A percentile compares a stretch with the other conserved stretches of the same genome.
Evolutionary conservation across 2,329 filamentous ascomycete species (phyloP).

Genomic region (Elsinoe fawcettii): DNA sequence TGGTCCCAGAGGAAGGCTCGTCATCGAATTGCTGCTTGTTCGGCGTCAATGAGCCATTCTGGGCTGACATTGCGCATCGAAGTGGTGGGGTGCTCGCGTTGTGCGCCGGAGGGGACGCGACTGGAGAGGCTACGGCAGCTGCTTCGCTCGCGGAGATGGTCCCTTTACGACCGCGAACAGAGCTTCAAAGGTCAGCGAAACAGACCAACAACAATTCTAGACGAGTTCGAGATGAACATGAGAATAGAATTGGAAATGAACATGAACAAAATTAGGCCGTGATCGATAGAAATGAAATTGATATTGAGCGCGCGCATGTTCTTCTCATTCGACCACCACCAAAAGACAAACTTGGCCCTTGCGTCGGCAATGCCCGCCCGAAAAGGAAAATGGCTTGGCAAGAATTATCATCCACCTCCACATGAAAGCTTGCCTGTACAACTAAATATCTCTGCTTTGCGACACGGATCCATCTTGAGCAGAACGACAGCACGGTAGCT

Average conservation of each 20-base stretch:
- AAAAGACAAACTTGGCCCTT: constrained; percentile 6
- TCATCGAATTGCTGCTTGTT: constrained; percentile 5
- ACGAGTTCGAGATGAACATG: neutral
- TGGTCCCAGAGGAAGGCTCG: constrained; percentile 24
- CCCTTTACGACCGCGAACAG: neutral
- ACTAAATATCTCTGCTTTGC: neutral
- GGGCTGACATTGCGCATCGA: constrained; percentile 16
- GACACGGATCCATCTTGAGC: neutral
- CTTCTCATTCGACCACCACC: neutral
- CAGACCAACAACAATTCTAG: neutral
- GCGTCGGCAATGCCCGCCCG: constrained; percentile 6
- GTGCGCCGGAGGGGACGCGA: neutral
- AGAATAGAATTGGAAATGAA: neutral
- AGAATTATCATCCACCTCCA: neutral
- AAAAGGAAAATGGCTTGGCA: constrained; percentile 7
- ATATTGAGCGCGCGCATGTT: neutral
- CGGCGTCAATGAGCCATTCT: constrained; percentile 21
- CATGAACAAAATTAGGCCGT: neutral
- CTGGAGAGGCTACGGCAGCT: constrained; percentile 15
- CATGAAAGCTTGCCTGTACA: neutral
- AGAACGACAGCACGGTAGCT: too few relatives aligned
- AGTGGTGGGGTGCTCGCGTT: constrained; percentile 4
- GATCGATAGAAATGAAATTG: neutral
- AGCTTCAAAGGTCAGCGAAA: constrained; percentile 15
- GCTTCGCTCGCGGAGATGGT: constrained; percentile 2